Percentiles rank a stretch among this genome's conserved stretches.
phyloP scores from a whole-genome alignment of 768 basidiomycete species.

The Leccinum disarticulatum region DNA sequence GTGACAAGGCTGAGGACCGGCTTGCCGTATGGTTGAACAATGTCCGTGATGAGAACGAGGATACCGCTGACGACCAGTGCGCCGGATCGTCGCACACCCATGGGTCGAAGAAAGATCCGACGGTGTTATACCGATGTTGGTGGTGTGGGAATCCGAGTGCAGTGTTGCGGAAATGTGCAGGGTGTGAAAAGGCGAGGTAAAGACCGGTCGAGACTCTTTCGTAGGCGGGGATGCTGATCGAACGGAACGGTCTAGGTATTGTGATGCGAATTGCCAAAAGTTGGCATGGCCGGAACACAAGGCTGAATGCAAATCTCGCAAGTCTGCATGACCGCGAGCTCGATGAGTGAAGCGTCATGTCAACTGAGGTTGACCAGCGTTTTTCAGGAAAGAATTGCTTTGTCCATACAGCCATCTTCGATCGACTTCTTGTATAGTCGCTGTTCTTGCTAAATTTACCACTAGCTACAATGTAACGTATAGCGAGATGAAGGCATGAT shows the following conservation, averaged over 20 bases:
- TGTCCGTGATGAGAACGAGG: slow-evolving; percentile 36
- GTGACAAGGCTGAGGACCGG: slow-evolving; percentile 51
- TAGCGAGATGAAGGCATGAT: too few species aligned
- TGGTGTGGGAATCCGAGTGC: slow-evolving; percentile 66
- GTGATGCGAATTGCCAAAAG: slow-evolving; percentile 16
- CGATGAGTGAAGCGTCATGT: too few species aligned
- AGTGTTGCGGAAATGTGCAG: slow-evolving; percentile 50
- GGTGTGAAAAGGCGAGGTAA: slow-evolving; percentile 44
- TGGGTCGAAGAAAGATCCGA: slow-evolving; percentile 29
- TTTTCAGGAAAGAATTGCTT: too few species aligned
- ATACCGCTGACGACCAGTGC: background rate
- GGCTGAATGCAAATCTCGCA: slow-evolving; percentile 2
- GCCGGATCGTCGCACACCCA: background rate
- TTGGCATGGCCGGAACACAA: slow-evolving; percentile 18
- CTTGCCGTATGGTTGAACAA: slow-evolving; percentile 55
- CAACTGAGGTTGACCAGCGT: too few species aligned
- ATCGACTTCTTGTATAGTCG: too few species aligned
- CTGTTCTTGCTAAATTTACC: too few species aligned
- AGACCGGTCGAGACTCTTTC: background rate
- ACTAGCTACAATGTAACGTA: too few species aligned
- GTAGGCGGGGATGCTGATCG: background rate
- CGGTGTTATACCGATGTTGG: slow-evolving; percentile 55
- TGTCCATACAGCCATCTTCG: too few species aligned
- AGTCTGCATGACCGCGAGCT: background rate
- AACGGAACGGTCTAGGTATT: slow-evolving; percentile 6